phyloP scores from a whole-genome alignment of 371 early-diverging fungal species.

The Lichtheimia corymbifera region DNA sequence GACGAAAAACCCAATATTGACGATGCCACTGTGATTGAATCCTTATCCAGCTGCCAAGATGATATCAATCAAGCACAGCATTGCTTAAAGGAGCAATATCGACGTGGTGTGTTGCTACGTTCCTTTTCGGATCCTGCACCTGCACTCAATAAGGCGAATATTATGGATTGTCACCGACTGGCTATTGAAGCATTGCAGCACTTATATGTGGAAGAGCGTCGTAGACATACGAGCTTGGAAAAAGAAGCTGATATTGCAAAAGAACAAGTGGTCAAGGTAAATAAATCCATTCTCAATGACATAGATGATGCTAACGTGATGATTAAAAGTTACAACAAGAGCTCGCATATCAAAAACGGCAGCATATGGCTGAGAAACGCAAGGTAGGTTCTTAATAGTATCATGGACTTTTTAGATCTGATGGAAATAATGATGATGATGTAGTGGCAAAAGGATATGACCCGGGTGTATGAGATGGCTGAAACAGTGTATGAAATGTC shows the following conservation, averaged over 20 bases:
- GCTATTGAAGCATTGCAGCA: constrained; percentile 13
- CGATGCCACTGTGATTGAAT: background rate
- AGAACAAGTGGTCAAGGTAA: constrained; percentile 8
- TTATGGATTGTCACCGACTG: constrained; percentile 10
- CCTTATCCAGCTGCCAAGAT: background rate
- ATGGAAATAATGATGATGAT: background rate
- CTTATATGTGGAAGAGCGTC: constrained; percentile 11
- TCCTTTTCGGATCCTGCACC: constrained; percentile 4
- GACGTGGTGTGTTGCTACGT: constrained; percentile 2
- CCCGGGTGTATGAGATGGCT: constrained; percentile 5
- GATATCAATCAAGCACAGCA: constrained; percentile 9
- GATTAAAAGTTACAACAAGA: constrained; percentile 10
- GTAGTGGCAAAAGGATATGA: background rate
- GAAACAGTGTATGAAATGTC: constrained; percentile 9
- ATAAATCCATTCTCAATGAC: background rate
- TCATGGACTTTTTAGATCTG: background rate
- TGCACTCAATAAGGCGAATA: background rate
- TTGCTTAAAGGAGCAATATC: background rate
- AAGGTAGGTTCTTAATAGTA: constrained; percentile 1
- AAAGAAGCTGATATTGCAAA: constrained; percentile 3
- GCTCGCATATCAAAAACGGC: constrained; percentile 5
- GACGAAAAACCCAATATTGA: constrained; percentile 5
- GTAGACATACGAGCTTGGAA: background rate
- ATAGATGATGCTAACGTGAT: background rate
- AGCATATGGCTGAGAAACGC: background rate